These are phyloP conservation scores for Ustilago shanxiensis DNA, from an alignment of 1,284 basidiomycete genomes.

Conservation along the genomic window DNA sequence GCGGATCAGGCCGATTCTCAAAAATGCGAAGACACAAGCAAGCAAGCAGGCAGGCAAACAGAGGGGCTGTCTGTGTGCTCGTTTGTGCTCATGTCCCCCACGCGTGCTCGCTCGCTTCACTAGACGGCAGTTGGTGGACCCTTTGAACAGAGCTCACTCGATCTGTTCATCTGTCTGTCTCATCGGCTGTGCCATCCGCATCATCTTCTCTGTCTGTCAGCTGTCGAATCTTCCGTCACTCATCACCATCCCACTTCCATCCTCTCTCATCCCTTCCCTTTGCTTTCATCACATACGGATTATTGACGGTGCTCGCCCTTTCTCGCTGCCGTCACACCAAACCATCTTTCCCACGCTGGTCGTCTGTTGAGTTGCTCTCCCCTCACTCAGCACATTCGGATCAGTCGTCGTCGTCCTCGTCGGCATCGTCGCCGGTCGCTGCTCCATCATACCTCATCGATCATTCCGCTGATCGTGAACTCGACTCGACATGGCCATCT, in stretches of 20 bases:
- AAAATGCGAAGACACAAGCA: background rate
- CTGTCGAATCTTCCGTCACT: background rate
- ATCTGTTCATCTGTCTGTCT: background rate
- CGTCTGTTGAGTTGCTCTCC: background rate
- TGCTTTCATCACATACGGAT: background rate
- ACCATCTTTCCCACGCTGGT: background rate
- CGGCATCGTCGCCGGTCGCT: constrained; percentile 1
- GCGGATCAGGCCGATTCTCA: constrained; percentile 9
- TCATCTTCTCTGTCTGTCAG: background rate
- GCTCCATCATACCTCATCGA: background rate
- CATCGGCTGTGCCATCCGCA: constrained; percentile 3
- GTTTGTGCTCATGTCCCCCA: constrained; percentile 1
- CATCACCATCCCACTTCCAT: background rate
- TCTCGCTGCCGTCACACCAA: background rate
- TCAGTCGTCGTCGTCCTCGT: background rate
- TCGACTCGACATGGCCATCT: constrained; percentile 64
- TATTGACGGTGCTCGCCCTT: no score
- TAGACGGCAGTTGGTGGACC: no score
- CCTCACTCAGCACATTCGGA: constrained; percentile 5
- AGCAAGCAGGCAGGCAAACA: no score
- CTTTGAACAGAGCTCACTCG: no score
- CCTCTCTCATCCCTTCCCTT: background rate
- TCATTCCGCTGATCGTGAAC: background rate
- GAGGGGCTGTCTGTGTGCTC: background rate
- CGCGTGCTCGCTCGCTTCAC: background rate